phyloP scores from a whole-genome alignment of 2,329 filamentous ascomycete species.

The Colletotrichum musae region DNA sequence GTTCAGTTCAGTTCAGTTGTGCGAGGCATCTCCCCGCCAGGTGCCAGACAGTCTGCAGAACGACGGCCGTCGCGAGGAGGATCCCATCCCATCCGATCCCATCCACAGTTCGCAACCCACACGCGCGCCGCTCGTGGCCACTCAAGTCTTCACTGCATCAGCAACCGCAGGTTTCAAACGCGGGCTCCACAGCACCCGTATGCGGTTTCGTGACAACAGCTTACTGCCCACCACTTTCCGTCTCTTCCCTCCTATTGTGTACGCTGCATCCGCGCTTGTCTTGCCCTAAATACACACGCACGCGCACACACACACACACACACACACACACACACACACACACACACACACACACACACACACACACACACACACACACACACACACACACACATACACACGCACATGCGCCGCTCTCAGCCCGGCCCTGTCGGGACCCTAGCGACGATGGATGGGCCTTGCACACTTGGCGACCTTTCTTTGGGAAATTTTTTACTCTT shows the following conservation, averaged over 20 bases:
- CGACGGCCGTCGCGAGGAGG: slow-evolving; percentile 29
- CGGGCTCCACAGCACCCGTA: slow-evolving; percentile 39
- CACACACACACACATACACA: too few species aligned
- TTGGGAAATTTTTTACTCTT: too few species aligned
- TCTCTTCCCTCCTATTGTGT: slow-evolving; percentile 42
- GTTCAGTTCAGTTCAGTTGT: background rate
- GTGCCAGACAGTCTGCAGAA: slow-evolving; percentile 12
- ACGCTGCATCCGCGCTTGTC: slow-evolving; percentile 45
- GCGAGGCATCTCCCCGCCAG: slow-evolving; percentile 22
- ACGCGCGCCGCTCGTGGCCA: slow-evolving; percentile 13
- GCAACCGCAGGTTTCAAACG: slow-evolving; percentile 39
- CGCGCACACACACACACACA: background rate
- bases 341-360: too few species aligned
- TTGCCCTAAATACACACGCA: slow-evolving; percentile 38
- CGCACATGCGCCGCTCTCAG: slow-evolving; percentile 2
- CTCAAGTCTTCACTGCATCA: slow-evolving; percentile 39
- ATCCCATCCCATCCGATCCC: slow-evolving; percentile 20
- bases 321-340: slow-evolving; percentile 1
- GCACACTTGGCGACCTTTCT: slow-evolving; percentile 34
- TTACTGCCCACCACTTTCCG: slow-evolving; percentile 48
- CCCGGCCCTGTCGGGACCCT: slow-evolving; percentile 28
- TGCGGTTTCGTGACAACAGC: slow-evolving; percentile 50
- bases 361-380: slow-evolving; percentile 3
- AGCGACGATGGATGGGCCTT: slow-evolving; percentile 35
- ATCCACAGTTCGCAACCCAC: slow-evolving; percentile 20